Base-by-base conservation (phyloP, 2,329 filamentous ascomycete genomes). In the Zasmidium cellare region DNA sequence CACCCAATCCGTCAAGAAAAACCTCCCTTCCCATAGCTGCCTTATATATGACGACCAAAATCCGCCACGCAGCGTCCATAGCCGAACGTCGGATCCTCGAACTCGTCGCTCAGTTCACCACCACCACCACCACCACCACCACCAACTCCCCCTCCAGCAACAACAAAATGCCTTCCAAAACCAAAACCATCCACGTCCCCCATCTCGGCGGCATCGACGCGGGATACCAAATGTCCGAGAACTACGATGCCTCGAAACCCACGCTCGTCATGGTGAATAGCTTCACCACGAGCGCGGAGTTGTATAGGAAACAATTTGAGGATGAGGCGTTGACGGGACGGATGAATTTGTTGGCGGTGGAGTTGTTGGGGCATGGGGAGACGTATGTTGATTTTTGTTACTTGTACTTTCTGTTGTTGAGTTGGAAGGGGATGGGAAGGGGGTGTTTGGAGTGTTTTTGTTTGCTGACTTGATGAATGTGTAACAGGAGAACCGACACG, bases 281-380 rank as follows among this genome's bases (percentile, higher is more conserved):
- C 23, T 82, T 84, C 69, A 78, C 75, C 44, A 83, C 77, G n/a
- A 74, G 76, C 0, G 74, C 76, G 0, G 74, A 79, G 3, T 74
- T 83, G 61, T 72, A 71, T 58, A 51, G 61, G 23, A 60, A 56
- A 45, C 69, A 72, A 51, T 71, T 64, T 51, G 57, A 57, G 16
- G 70, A 72, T 51, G 58, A 60, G 47, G 55, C 68, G 20, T 65
- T 72, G 19, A 70, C 60, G 1, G 68, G 70, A 3, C 64, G 66
- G 1, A 74, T 79, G 68, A 83, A 83, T 58, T 70, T 84, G 6
- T 61, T 84, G n/a, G 78, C 80, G 14, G 80, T 84, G 57, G 81
- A 84, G 66, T 74, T 78, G 3, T 74, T 83, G 11, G 82, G 81
- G 20, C 81, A 84, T 65, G 81, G 81, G 3, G 68, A 77, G 56